Evolutionary conservation across 495 filamentous ascomycete genomes (phyloP), one percentile per base, ranked within the genome.

Genomic region (Podospora pseudocomata): DNA sequence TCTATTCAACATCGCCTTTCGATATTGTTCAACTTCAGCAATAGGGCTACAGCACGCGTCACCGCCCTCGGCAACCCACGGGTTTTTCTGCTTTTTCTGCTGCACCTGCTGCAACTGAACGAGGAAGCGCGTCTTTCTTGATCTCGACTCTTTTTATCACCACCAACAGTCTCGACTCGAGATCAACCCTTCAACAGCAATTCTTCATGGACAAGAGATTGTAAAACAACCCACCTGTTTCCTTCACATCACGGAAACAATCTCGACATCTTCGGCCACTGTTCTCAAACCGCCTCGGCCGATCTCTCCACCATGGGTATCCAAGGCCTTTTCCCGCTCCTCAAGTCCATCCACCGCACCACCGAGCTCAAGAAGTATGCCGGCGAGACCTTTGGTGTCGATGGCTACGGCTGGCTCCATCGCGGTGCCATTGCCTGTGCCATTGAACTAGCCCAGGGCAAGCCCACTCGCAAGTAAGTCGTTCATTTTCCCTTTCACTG

Each of bases 401-500:
- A 99, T 78, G 94, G 91, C 67, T 99, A 99, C 83, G 95, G 93
- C 75, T 99, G 96, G 96, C 88, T 99, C 44, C 96, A 99, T 76
- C 91, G 96, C 70, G 96, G 94, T 34, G 92, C 93, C 27, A 87
- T 96, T 63, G 84, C 93, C 27, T 99, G 95, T 77, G 91, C 94
- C 65, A 88, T 96, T 69, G 96, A 98, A 68, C 84, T 99, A 60
- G 96, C 94, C 32, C 83, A 92, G 71, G 91, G 89, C 71, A 93
- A 90, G 77, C 93, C 92, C 20, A 97, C 93, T 5, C 87, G 86
- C 64, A 96, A 93, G 91, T 96, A 82, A 71, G 86, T 80, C 28
- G 2, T 4, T n/a, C 4, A 63, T 65, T 11, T 63, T 71, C 34
- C 7, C 4, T 5, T 32, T 16, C 20, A 6, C 32, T 64, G 18